These are phyloP conservation scores for Diaporthe velutina DNA, from an alignment of 2,329 filamentous ascomycete species.

Conservation along the genomic window DNA sequence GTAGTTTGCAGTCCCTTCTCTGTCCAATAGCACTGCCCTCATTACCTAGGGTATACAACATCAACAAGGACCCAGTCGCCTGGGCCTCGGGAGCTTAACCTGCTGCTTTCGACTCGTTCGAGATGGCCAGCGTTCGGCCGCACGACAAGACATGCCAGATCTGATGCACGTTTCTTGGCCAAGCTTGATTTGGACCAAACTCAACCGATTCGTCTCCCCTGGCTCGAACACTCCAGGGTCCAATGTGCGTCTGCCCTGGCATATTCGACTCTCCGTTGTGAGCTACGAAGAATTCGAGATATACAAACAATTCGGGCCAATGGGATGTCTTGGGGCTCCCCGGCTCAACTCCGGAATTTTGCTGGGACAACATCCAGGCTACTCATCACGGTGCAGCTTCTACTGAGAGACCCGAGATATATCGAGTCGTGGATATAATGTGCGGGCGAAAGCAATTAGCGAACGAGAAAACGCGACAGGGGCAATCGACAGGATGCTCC, in stretches of 20 bases:
- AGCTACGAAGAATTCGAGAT: neutral
- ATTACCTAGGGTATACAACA: constrained; percentile 23
- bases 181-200: constrained; percentile 5
- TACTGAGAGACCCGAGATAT: neutral
- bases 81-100: neutral
- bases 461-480: neutral
- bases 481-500: no score
- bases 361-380: neutral
- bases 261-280: neutral
- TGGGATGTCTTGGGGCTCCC: neutral
- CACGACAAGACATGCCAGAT: constrained; percentile 23
- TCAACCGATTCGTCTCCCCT: constrained; percentile 13
- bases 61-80: neutral
- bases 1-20: neutral
- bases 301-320: neutral
- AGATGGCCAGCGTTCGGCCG: neutral
- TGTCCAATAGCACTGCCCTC: neutral
- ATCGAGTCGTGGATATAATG: neutral
- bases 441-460: neutral
- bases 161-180: constrained; percentile 9
- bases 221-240: neutral
- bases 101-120: constrained; percentile 7
- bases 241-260: neutral
- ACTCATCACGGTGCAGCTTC: constrained; percentile 1
- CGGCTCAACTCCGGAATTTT: neutral